phyloP scores from a whole-genome alignment of 148 eudicot species.

The Diospyros kaki region DNA sequence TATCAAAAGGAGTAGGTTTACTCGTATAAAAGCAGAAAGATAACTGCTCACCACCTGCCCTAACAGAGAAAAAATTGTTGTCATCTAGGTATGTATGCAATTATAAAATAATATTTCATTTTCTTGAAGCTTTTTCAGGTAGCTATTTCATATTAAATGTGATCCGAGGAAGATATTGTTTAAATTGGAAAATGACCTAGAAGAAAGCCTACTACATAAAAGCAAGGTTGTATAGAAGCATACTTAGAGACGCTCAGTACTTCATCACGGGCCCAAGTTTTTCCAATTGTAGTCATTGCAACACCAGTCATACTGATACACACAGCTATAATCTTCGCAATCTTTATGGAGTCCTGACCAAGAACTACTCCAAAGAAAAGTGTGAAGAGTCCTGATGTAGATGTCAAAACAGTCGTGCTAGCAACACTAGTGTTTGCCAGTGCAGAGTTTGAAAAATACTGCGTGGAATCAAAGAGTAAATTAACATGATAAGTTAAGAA shows the following conservation, averaged over 20 bases:
- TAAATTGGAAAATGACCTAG: background rate
- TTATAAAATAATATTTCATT: background rate
- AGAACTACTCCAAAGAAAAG: constrained; percentile 44
- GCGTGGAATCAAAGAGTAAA: constrained; percentile 17
- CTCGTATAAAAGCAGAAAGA: background rate
- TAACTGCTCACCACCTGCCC: no score
- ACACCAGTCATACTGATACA: constrained; percentile 43
- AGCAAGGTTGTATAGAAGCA: background rate
- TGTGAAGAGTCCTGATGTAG: constrained; percentile 46
- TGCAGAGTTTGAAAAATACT: constrained; percentile 42
- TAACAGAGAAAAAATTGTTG: no score
- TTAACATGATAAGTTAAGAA: background rate
- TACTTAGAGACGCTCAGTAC: constrained; percentile 24
- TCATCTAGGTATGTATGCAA: background rate
- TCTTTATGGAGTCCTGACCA: constrained; percentile 28
- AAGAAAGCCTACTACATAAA: background rate
- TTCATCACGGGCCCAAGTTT: constrained; percentile 42
- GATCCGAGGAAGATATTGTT: background rate
- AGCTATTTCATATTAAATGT: background rate
- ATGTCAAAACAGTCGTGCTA: constrained; percentile 38
- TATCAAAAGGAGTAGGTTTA: background rate
- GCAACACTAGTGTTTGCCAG: constrained; percentile 47
- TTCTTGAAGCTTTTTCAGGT: background rate
- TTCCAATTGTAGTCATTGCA: constrained; percentile 39
- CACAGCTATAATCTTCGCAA: constrained; percentile 27